Conservation (phyloP, 495 filamentous ascomycete species). For the Sabuloglossum arenarium region DNA sequence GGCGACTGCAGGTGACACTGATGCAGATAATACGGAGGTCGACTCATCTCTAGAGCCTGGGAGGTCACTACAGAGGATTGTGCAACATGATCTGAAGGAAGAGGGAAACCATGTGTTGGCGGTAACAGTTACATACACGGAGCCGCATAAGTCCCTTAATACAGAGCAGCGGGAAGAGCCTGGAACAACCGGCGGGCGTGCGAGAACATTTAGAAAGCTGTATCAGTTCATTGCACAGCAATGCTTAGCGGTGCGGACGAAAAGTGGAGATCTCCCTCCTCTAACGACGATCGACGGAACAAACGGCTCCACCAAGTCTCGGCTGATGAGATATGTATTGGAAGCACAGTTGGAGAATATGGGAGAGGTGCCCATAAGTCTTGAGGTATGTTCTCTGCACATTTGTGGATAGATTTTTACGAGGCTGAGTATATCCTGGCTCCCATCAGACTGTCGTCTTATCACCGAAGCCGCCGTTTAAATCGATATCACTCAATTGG, state of each 20-base stretch:
- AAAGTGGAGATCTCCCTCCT: slow-evolving; percentile 40
- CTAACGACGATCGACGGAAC: slow-evolving; percentile 23
- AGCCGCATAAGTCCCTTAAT: slow-evolving; percentile 22
- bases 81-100: slow-evolving; percentile 75
- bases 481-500: slow-evolving; percentile 36
- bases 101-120: slow-evolving; percentile 84
- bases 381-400: slow-evolving; percentile 22
- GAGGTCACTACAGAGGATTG: slow-evolving; percentile 61
- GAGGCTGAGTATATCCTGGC: background rate
- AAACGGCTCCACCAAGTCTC: slow-evolving; percentile 23
- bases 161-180: slow-evolving; percentile 22
- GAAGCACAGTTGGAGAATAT: slow-evolving; percentile 94
- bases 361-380: slow-evolving; percentile 41
- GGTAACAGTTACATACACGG: slow-evolving; percentile 85
- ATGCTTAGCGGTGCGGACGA: slow-evolving; percentile 76
- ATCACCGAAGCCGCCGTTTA: slow-evolving; percentile 33
- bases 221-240: slow-evolving; percentile 92
- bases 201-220: slow-evolving; percentile 78
- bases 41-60: slow-evolving; percentile 36
- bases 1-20: background rate
- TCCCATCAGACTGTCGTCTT: slow-evolving; percentile 17
- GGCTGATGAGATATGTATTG: slow-evolving; percentile 34
- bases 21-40: slow-evolving; percentile 11
- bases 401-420: background rate
- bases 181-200: slow-evolving; percentile 42